Conservation (phyloP, 2,329 filamentous ascomycete species). For the Teratosphaeria pseudoeucalypti region DNA sequence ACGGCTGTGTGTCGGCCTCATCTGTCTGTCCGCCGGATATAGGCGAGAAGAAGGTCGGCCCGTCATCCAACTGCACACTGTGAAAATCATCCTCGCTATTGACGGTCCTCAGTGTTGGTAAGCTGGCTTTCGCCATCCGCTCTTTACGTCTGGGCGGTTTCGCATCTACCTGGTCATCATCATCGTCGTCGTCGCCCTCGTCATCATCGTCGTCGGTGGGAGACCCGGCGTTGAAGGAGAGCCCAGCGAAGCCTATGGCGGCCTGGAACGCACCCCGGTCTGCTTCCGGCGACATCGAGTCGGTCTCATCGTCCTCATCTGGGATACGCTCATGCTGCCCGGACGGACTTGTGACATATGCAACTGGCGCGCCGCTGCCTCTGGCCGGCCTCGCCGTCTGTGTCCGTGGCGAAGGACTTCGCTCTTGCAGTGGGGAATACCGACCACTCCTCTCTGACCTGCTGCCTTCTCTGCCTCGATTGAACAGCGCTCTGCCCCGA, state of each 20-base stretch:
- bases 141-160: slow-evolving; percentile 10
- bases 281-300: slow-evolving; percentile 31
- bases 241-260: slow-evolving; percentile 38
- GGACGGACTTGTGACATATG: slow-evolving; percentile 28
- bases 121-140: slow-evolving; percentile 12
- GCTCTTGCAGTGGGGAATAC: slow-evolving; percentile 43
- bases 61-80: slow-evolving; percentile 42
- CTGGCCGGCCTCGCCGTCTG: slow-evolving; percentile 2
- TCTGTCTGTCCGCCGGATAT: slow-evolving; percentile 21
- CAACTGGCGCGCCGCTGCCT: slow-evolving; percentile 14
- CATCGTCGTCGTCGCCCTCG: slow-evolving; percentile 9
- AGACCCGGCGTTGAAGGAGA: slow-evolving; percentile 34
- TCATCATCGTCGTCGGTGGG: slow-evolving; percentile 13
- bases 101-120: slow-evolving; percentile 21
- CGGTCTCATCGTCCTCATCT: slow-evolving; percentile 28
- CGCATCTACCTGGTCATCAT: slow-evolving; percentile 9
- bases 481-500: slow-evolving; percentile 37
- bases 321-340: slow-evolving; percentile 22
- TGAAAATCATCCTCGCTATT: slow-evolving; percentile 19
- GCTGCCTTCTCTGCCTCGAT: slow-evolving; percentile 26
- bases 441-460: slow-evolving; percentile 2
- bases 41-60: slow-evolving; percentile 45
- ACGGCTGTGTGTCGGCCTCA: slow-evolving; percentile 48
- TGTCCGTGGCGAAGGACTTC: not conserved
- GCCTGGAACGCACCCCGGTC: slow-evolving; percentile 38